Evolutionary conservation across 176 grass and related monocot species (phyloP), one percentile per base, ranked within the genome.

Genomic region (Oryza meridionalis): DNA sequence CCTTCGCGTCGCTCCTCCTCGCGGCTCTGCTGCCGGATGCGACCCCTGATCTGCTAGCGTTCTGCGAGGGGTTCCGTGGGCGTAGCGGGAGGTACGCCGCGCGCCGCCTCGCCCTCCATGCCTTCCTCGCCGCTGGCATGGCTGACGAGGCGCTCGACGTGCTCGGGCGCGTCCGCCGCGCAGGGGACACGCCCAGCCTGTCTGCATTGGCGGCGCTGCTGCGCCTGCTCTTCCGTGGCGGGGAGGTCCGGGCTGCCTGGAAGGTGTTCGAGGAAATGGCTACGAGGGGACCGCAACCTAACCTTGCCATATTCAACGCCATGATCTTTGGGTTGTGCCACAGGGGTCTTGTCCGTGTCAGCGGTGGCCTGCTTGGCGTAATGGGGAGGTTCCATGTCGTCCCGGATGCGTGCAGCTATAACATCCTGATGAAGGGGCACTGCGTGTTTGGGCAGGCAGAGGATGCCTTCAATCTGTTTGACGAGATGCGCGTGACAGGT

Each of bases 261-360:
- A 95, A 88, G 24, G 77, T 98, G 89, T 98, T 98, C 69, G 83
- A 88, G 85, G 96, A 95, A 79, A 98, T 95, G 91, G 61, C 85
- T 16, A 62, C 78, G 6, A 92, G 42, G 64, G 91, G 87, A 0
- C 93, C 96, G 6, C 55, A 32, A 0, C 96, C 91, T 0, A 98
- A 40, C 74, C 83, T 86, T 2, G 25, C 29, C 16, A 98, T 81
- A 19, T 98, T 93, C 77, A 98, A 98, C 43, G 72, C 82, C 15
- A 92, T 98, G 91, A 90, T 98, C 83, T 87, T 98, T 8, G 89
- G 93, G 38, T 93, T 91, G 40, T 98, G 90, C 67, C 88, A 87
- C 75, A 85, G 67, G 59, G 96, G 96, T 4, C 44, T 86, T 14
- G 40, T 93, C 7, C 75, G 74, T 2, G 65, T 92, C 14, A 51